Conservation (phyloP, 2,329 filamentous ascomycete species). For the Hymenoscyphus linearis region DNA sequence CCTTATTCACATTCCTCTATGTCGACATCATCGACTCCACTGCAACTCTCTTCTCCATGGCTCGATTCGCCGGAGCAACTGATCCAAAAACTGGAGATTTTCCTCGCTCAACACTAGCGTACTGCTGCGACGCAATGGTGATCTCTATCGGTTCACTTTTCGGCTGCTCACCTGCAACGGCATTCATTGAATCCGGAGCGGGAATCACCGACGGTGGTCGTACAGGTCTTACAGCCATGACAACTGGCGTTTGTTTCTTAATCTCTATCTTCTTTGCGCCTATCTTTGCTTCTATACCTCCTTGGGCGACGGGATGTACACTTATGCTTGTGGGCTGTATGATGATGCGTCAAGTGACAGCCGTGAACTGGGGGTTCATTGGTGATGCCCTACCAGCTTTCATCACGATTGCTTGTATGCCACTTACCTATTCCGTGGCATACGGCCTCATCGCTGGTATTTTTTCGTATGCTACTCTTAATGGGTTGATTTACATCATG, state of each 20-base stretch:
- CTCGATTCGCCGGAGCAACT: conserved; percentile 64
- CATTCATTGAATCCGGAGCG: conserved; percentile 70
- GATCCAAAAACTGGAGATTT: conserved; percentile 70
- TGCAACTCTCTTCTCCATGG: conserved; percentile 77
- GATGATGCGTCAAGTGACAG: conserved; percentile 70
- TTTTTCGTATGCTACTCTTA: conserved; percentile 49
- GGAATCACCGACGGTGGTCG: conserved; percentile 71
- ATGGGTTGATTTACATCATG: conserved; percentile 46
- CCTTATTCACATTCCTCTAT: conserved; percentile 72
- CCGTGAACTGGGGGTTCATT: conserved; percentile 73
- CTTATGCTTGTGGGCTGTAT: conserved; percentile 69
- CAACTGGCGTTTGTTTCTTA: conserved; percentile 65
- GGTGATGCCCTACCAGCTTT: conserved; percentile 73
- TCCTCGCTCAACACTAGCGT: conserved; percentile 76
- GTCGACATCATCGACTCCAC: conserved; percentile 77
- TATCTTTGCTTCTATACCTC: conserved; percentile 70
- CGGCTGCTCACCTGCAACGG: conserved; percentile 66
- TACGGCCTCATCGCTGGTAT: conserved; percentile 68
- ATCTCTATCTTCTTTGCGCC: conserved; percentile 70
- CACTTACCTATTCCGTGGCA: conserved; percentile 73
- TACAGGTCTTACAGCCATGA: conserved; percentile 66
- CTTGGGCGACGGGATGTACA: conserved; percentile 72
- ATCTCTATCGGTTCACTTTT: conserved; percentile 68
- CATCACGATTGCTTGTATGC: conserved; percentile 69
- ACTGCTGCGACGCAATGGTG: conserved; percentile 64